phyloP scores from a whole-genome alignment of 225 moss, liverwort and hornwort genomes.

The Physcomitrium patens region DNA sequence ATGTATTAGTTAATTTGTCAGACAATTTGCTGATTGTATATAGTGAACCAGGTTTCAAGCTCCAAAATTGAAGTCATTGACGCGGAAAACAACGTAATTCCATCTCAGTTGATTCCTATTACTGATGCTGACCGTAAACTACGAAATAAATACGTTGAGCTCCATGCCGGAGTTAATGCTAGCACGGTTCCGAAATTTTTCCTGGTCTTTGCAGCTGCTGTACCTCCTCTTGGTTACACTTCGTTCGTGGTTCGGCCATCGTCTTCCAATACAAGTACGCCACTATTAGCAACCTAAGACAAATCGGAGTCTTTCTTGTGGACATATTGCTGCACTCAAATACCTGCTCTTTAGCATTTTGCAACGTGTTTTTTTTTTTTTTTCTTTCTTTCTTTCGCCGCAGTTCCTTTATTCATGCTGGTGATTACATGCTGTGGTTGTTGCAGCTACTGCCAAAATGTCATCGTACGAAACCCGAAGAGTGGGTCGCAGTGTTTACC shows the following conservation, averaged over 20 bases:
- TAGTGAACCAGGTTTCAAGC: slow-evolving; percentile 64
- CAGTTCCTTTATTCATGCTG: slow-evolving; percentile 14
- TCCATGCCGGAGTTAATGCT: slow-evolving; percentile 57
- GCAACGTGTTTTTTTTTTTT: background rate
- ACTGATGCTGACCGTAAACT: slow-evolving; percentile 54
- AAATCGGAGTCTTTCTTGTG: slow-evolving; percentile 8
- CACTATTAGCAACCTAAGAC: background rate
- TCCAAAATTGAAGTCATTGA: slow-evolving; percentile 75
- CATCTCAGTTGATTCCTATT: slow-evolving; percentile 85
- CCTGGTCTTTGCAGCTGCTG: slow-evolving; percentile 77
- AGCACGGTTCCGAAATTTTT: slow-evolving; percentile 48
- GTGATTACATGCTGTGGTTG: slow-evolving; percentile 19
- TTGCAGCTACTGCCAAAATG: slow-evolving; percentile 65
- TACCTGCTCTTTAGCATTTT: slow-evolving; percentile 9
- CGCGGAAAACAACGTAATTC: slow-evolving; percentile 65
- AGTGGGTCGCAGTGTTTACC: slow-evolving; percentile 49
- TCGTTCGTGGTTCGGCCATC: slow-evolving; percentile 66
- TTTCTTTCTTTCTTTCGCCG: too few relatives aligned
- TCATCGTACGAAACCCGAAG: slow-evolving; percentile 56
- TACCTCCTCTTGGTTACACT: slow-evolving; percentile 87
- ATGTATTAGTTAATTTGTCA: slow-evolving; percentile 3
- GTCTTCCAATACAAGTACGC: slow-evolving; percentile 50
- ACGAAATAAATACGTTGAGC: slow-evolving; percentile 68
- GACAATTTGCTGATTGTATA: slow-evolving; percentile 24
- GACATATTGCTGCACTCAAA: slow-evolving; percentile 5